phyloP scores from a whole-genome alignment of 768 basidiomycete species.

The Leccinum subgranulosum region DNA sequence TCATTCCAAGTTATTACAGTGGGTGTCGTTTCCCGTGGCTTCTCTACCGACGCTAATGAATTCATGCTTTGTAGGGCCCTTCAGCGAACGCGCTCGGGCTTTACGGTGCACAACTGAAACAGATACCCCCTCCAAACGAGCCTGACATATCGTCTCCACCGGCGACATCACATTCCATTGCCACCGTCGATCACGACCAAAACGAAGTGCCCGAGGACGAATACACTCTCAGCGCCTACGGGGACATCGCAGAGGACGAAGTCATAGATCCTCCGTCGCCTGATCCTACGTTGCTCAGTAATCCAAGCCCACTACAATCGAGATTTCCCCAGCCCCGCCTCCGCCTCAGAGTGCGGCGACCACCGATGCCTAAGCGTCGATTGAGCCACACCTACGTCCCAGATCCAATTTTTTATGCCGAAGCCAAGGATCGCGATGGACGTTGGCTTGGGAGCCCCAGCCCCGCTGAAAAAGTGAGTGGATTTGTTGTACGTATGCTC shows the following conservation, averaged over 20 bases:
- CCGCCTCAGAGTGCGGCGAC: conserved; percentile 25
- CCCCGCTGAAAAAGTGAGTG: conserved; percentile 13
- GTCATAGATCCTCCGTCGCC: conserved; percentile 32
- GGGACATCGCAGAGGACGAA: conserved; percentile 43
- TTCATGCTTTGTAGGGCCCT: conserved; percentile 5
- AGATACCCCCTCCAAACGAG: neutral
- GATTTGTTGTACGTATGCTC: neutral
- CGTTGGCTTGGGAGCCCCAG: conserved; percentile 17
- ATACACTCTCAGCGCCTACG: conserved; percentile 41
- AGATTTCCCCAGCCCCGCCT: conserved; percentile 16
- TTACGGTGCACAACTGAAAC: neutral
- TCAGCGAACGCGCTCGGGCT: neutral
- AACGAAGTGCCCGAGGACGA: conserved; percentile 29
- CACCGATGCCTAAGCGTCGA: conserved; percentile 28
- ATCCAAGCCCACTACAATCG: neutral
- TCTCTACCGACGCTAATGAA: neutral
- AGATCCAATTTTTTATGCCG: conserved; percentile 2
- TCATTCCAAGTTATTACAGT: conserved; percentile 5
- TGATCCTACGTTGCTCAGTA: neutral
- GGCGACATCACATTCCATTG: neutral
- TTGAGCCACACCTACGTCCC: conserved; percentile 6
- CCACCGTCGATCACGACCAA: neutral
- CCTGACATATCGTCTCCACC: neutral
- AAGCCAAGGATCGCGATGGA: neutral
- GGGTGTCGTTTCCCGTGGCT: neutral